Percentiles rank a stretch among this genome's conserved stretches.
These are phyloP conservation scores for Aspergillus persii DNA, from an alignment of 2,329 filamentous ascomycete species.

Conservation along the genomic window DNA sequence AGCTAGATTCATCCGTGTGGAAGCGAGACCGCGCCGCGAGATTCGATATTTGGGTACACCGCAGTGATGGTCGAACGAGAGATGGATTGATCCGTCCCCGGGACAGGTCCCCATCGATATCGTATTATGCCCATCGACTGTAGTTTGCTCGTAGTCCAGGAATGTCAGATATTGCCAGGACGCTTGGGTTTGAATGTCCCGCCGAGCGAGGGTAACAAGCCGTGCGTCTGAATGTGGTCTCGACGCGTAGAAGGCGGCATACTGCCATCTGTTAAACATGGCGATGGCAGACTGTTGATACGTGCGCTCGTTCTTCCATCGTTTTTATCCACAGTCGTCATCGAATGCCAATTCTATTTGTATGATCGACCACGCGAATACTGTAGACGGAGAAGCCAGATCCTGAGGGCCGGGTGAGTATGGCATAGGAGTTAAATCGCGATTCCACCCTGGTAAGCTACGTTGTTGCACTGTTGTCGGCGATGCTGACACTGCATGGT, in stretches of 20 bases:
- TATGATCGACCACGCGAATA: constrained; percentile 48
- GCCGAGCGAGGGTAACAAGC: background rate
- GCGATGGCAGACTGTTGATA: constrained; percentile 10
- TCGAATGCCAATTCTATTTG: constrained; percentile 39
- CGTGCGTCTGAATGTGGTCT: background rate
- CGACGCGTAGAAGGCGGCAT: background rate
- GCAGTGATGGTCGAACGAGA: background rate
- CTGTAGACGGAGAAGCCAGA: constrained; percentile 39
- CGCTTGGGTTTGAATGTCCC: background rate
- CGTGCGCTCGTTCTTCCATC: constrained; percentile 46
- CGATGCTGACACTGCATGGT: background rate
- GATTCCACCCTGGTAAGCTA: constrained; percentile 38
- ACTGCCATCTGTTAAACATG: background rate
- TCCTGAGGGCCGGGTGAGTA: constrained; percentile 43
- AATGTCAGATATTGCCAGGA: background rate
- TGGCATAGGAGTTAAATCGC: constrained; percentile 41
- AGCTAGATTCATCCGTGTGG: background rate
- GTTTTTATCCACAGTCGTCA: constrained; percentile 49
- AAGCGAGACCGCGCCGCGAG: background rate
- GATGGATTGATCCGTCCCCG: background rate
- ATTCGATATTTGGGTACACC: background rate
- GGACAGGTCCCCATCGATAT: background rate
- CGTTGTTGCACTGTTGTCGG: background rate
- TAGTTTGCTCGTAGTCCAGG: background rate
- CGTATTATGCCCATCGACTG: background rate